phyloP scores from a whole-genome alignment of 2,329 filamentous ascomycete genomes.

The Cladophialophora carrionii region DNA sequence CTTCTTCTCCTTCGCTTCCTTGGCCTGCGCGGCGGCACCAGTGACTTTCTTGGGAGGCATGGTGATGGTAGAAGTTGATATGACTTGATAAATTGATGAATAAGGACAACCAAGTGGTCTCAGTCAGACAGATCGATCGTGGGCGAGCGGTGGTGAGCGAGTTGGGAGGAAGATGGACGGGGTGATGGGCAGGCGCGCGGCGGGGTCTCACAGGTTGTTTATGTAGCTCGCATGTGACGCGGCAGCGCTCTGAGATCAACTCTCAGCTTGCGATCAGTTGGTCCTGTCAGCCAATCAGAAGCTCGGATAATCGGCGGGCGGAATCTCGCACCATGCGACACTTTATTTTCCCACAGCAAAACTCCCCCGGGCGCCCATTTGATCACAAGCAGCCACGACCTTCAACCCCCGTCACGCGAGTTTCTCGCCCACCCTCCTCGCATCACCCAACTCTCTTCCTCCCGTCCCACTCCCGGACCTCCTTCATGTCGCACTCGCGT shows the following conservation, averaged over 20 bases:
- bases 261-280: constrained; percentile 15
- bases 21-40: constrained; percentile 50
- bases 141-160: constrained; percentile 19
- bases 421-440: not conserved
- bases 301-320: not conserved
- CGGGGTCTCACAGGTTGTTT: constrained; percentile 44
- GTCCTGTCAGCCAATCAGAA: constrained; percentile 31
- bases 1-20: constrained; percentile 54
- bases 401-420: not conserved
- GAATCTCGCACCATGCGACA: not conserved
- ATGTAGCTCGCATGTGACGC: constrained; percentile 37
- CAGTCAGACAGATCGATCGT: constrained; percentile 30
- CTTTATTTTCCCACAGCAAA: not conserved
- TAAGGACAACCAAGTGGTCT: constrained; percentile 21
- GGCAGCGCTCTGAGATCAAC: not conserved
- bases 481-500: not conserved
- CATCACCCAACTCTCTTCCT: not conserved
- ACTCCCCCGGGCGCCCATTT: not conserved
- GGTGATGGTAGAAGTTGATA: constrained; percentile 40
- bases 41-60: constrained; percentile 70
- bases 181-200: constrained; percentile 43
- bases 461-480: not conserved
- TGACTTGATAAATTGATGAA: constrained; percentile 30
- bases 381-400: not conserved
- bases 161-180: constrained; percentile 22